Base-by-base conservation (phyloP, 2,329 filamentous ascomycete genomes). In the Arthrobotrys sinensis region DNA sequence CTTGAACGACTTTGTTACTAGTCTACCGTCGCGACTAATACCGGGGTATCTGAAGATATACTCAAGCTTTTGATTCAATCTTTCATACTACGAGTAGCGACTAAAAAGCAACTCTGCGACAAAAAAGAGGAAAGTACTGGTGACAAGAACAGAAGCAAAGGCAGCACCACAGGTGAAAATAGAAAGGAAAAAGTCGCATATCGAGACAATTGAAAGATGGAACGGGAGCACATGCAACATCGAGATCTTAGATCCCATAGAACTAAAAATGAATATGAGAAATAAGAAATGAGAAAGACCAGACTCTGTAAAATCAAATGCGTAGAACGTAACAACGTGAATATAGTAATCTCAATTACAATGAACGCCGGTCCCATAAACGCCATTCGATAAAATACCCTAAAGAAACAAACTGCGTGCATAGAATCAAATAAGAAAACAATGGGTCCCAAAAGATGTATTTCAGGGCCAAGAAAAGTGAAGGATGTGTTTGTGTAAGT, bases 351-450 rank as follows among this genome's bases (percentile, higher is more conserved):
- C 19, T 34, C 34, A 67, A 43, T 28, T 57, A 24, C n/a, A 34
- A 55, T n/a, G 5, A 77, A 77, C 65, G 48, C 65, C 73, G 21
- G 43, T 28, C 14, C 66, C 40, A 16, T 21, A 53, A 70, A 77
- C 65, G 62, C 62, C 75, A 63, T 12, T 28, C n/a, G 36, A 24
- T 28, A 36, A 53, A 64, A 24, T 3, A 63, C 2, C 24, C 24
- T 3, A 50, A 67, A 57, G 14, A 38, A 52, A 16, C 8, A 19
- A 50, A 21, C 14, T 21, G 14, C 12, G 28, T 32, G 32, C 34
- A 63, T 10, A 16, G 16, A 57, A 38, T 21, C 32, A 36, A 55
- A 65, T 34, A 43, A 45, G 40, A 64, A 40, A 63, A 28, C 40
- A 60, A 43, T 24, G 34, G 8, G 16, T n/a, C 12, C 40, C 14